Evolutionary conservation across 768 basidiomycete species (phyloP).

Genomic region (Paxillus rubicundulus): DNA sequence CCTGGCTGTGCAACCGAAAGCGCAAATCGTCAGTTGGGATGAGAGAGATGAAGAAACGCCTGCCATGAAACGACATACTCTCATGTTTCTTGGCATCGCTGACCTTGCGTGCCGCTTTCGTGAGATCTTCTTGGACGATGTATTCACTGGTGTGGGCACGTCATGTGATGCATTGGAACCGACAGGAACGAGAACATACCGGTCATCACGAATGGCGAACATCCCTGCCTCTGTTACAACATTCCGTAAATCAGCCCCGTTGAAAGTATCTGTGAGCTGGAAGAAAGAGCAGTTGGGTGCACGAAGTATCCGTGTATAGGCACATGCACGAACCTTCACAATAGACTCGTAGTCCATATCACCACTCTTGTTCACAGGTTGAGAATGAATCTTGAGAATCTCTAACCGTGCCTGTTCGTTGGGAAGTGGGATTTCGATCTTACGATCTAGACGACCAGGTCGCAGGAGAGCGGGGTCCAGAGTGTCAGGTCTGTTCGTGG

Average conservation of each 20-base stretch:
- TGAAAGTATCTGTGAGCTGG: conserved; percentile 86
- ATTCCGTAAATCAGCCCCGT: conserved; percentile 95
- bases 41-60: not conserved
- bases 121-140: conserved; percentile 90
- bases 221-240: conserved; percentile 95
- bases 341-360: conserved; percentile 98
- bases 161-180: not conserved
- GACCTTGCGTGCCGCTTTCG: conserved; percentile 94
- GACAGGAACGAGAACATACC: conserved; percentile 43
- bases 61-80: conserved; percentile 51
- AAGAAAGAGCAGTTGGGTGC: conserved; percentile 8
- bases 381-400: conserved; percentile 96
- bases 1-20: conserved; percentile 31
- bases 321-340: conserved; percentile 65
- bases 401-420: conserved; percentile 96
- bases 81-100: conserved; percentile 98
- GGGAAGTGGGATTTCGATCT: conserved; percentile 96
- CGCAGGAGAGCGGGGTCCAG: conserved; percentile 95
- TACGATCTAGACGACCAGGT: conserved; percentile 93
- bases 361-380: conserved; percentile 89
- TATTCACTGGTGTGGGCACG: conserved; percentile 58
- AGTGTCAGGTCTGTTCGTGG: conserved; percentile 98
- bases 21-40: not conserved
- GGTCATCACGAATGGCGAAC: conserved; percentile 97
- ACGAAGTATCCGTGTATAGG: not conserved